These are phyloP conservation scores for Pythium apleroticum DNA, from an alignment of 352 stramenopile species.

Conservation along the genomic window DNA sequence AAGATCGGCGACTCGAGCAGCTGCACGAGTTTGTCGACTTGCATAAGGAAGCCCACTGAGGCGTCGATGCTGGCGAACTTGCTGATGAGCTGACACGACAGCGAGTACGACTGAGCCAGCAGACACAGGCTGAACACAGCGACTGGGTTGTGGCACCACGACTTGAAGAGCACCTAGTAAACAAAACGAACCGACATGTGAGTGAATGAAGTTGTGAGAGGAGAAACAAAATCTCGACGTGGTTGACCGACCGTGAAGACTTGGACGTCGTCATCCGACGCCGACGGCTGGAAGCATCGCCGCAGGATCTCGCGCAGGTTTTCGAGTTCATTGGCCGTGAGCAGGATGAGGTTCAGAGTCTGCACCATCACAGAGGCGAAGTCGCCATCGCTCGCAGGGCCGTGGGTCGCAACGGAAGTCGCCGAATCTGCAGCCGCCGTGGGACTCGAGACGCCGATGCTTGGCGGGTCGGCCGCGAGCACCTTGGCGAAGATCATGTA, in stretches of 20 bases:
- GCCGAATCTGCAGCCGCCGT: slow-evolving; percentile 11
- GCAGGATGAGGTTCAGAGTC: slow-evolving; percentile 98
- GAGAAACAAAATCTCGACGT: not conserved
- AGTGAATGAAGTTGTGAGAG: not conserved
- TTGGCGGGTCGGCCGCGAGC: slow-evolving; percentile 63
- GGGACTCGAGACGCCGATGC: not conserved
- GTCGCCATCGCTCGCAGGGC: slow-evolving; percentile 66
- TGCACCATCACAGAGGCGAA: slow-evolving; percentile 99
- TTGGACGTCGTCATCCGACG: slow-evolving; percentile 72
- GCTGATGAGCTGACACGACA: slow-evolving; percentile 95
- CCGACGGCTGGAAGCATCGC: slow-evolving; percentile 69
- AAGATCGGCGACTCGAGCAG: slow-evolving; percentile 99
- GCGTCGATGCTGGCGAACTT: slow-evolving; percentile 97
- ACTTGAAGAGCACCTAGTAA: slow-evolving; percentile 74
- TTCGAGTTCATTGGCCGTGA: slow-evolving; percentile 98
- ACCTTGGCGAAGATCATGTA: slow-evolving; percentile 98
- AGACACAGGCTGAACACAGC: slow-evolving; percentile 98
- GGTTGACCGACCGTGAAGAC: slow-evolving; percentile 69
- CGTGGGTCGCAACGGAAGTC: slow-evolving; percentile 29
- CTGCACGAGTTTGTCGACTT: slow-evolving; percentile 99
- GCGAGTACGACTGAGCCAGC: slow-evolving; percentile 96
- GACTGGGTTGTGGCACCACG: slow-evolving; percentile 98
- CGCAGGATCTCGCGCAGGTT: slow-evolving; percentile 78
- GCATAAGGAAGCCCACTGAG: slow-evolving; percentile 98
- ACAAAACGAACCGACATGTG: not conserved